These are phyloP conservation scores for Candida adriatica DNA, from an alignment of 805 yeast genomes.

Conservation along the genomic window DNA sequence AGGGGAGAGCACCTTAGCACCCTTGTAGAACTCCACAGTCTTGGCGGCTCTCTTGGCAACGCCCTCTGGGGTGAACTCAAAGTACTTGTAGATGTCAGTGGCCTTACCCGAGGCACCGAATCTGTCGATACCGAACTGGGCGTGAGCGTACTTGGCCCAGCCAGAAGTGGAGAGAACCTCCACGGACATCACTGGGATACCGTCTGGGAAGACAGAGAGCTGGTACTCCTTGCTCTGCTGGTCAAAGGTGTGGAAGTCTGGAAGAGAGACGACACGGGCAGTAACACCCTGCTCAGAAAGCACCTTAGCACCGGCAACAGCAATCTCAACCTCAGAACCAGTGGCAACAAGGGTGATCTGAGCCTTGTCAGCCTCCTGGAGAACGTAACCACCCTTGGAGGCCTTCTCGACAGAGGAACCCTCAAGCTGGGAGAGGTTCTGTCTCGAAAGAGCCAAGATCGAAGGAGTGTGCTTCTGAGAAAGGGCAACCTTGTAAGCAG, in stretches of 20 bases:
- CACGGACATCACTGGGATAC: conserved; percentile 85
- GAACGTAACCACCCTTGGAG: conserved; percentile 87
- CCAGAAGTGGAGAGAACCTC: conserved; percentile 91
- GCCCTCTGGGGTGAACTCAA: conserved; percentile 91
- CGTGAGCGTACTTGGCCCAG: conserved; percentile 94
- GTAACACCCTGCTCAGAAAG: conserved; percentile 59
- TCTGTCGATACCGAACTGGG: conserved; percentile 90
- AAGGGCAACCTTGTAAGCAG: conserved; percentile 67
- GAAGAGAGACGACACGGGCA: conserved; percentile 84
- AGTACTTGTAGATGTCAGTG: conserved; percentile 69
- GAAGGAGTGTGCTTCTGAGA: conserved; percentile 61
- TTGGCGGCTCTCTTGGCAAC: conserved; percentile 78
- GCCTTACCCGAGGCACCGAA: conserved; percentile 97
- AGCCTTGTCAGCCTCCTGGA: conserved; percentile 51
- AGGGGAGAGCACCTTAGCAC: conserved; percentile 64
- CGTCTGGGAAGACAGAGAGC: conserved; percentile 88
- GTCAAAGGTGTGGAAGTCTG: conserved; percentile 90
- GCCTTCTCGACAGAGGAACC: conserved; percentile 92
- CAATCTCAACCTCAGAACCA: conserved; percentile 85
- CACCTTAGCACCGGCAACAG: conserved; percentile 75
- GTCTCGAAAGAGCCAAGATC: conserved; percentile 75
- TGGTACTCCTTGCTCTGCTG: conserved; percentile 73
- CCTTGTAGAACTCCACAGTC: conserved; percentile 80
- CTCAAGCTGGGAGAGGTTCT: conserved; percentile 86
- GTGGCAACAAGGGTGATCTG: conserved; percentile 79